Evolutionary conservation across 129 eudicot species (phyloP).

Genomic region (Ambrosia trifida): DNA sequence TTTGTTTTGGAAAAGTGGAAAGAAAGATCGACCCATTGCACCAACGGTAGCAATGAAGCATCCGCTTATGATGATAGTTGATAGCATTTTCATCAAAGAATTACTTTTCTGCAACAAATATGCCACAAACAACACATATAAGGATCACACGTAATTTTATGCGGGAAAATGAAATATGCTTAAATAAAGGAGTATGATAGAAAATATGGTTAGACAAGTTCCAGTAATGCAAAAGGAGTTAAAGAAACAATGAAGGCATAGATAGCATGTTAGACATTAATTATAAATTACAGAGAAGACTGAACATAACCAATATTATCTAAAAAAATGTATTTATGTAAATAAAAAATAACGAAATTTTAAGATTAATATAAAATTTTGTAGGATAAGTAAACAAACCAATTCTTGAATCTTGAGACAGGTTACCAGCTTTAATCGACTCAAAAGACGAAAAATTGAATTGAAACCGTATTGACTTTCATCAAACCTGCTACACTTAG

Average conservation of each 20-base stretch:
- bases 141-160: background rate
- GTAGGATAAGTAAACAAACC: too few relatives aligned
- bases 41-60: conserved; percentile 52
- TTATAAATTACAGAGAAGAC: background rate
- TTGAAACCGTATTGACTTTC: too few relatives aligned
- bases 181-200: conserved; percentile 4
- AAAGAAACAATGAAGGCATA: background rate
- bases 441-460: too few relatives aligned
- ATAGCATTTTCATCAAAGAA: conserved; percentile 52
- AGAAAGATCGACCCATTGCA: conserved; percentile 42
- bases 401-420: too few relatives aligned
- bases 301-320: too few relatives aligned
- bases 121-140: conserved; percentile 15
- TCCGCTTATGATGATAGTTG: conserved; percentile 52
- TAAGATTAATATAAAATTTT: too few relatives aligned
- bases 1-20: conserved; percentile 46
- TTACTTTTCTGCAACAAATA: conserved; percentile 47
- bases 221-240: background rate
- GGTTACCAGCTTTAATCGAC: too few relatives aligned
- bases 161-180: background rate
- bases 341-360: too few relatives aligned
- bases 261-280: background rate
- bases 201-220: conserved; percentile 6
- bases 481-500: too few relatives aligned
- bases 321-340: too few relatives aligned